Evolutionary conservation across 2,329 filamentous ascomycete genomes (phyloP), one percentile per base, ranked within the genome.

Genomic region (Hirsutella minnesotensis): DNA sequence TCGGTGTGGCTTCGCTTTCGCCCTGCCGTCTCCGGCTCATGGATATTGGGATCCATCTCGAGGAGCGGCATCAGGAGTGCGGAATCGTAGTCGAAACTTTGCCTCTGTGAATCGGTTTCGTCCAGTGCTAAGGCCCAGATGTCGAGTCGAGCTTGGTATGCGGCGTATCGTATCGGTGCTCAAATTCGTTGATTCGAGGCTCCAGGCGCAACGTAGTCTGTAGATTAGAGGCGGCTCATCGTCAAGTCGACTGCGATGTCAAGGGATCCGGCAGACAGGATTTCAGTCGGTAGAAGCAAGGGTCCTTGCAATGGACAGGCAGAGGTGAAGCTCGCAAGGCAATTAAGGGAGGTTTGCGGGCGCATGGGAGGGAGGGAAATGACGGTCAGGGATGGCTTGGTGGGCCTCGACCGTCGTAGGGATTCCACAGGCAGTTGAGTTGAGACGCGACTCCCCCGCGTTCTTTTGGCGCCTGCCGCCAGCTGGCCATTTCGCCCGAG

Each of bases 1-100:
- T 72, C 66, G 34, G 68, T 61, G 48, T 72, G 68, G 35, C 58
- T 66, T 45, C 69, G 59, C 55, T 75, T 75, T 41, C 64, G 61
- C 39, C 59, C 57, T 22, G 56, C 57, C 18, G 56, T 50, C 40
- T 71, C 67, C 20, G 62, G 56, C 51, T 70, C 67, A 53, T 66
- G 64, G 24, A 71, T 61, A 47, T 75, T 74, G 12, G 63, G 56
- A 16, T 70, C 68, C 53, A 72, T 61, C 42, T 65, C 60, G 37
- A 64, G 57, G 21, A 75, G 59, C 53, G 72, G 65, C 71, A 74
- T 75, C 46, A 55, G 47, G 44, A 39, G 41, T 13, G 4, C 16
- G 19, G 9, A 18, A n/a, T 16, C 16, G 8, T 34, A 34, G n/a
- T n/a, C 24, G 24, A 27, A 12, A 7, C 24, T 27, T 27, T n/a